Evolutionary conservation across 2,329 filamentous ascomycete species (phyloP).

Genomic region (Aspergillus ochraceoroseus): DNA sequence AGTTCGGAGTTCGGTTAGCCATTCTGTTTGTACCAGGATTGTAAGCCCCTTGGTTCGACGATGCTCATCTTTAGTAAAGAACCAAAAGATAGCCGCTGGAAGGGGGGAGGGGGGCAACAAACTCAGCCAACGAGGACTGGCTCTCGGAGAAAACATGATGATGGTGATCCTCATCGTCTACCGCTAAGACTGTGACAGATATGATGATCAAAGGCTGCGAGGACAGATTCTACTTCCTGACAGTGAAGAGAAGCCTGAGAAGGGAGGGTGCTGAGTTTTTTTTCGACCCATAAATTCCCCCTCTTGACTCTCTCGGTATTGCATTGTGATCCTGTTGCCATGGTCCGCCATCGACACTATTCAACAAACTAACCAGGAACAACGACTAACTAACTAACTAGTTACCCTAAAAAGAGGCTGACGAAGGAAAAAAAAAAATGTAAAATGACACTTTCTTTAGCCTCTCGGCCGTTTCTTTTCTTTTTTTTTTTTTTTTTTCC

Average conservation of each 20-base stretch:
- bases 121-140: conserved; percentile 16
- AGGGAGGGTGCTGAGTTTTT: too few relatives aligned
- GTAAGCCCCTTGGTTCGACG: conserved; percentile 20
- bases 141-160: conserved; percentile 19
- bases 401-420: too few relatives aligned
- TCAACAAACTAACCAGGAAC: too few relatives aligned
- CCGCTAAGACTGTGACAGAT: conserved; percentile 6
- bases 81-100: conserved; percentile 14
- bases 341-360: too few relatives aligned
- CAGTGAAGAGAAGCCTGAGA: neutral
- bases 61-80: conserved; percentile 10
- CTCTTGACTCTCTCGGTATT: too few relatives aligned
- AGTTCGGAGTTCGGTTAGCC: conserved; percentile 13
- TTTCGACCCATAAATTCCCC: too few relatives aligned
- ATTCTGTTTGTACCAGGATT: conserved; percentile 16
- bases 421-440: too few relatives aligned
- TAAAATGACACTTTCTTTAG: conserved; percentile 7
- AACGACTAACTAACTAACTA: too few relatives aligned
- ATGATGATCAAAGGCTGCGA: conserved; percentile 13
- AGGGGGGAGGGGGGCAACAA: conserved; percentile 9
- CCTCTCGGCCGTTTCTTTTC: too few relatives aligned
- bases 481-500: too few relatives aligned
- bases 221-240: too few relatives aligned
- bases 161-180: conserved; percentile 22
- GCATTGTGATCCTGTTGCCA: too few relatives aligned